phyloP scores from a whole-genome alignment of 2,329 filamentous ascomycete genomes.

The Verticillium tricorpus region DNA sequence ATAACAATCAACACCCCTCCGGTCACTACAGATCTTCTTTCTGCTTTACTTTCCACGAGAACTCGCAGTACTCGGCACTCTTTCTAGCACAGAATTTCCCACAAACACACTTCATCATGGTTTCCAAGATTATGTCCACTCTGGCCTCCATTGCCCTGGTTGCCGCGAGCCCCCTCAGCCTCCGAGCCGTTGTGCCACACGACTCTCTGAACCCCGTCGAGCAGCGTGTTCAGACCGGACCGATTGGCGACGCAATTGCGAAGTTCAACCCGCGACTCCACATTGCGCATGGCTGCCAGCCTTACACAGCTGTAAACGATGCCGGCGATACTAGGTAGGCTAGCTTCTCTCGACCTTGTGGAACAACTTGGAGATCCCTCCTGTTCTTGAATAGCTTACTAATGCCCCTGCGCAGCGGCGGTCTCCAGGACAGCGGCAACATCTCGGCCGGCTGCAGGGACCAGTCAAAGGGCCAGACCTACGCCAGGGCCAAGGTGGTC shows the following conservation, averaged over 20 bases:
- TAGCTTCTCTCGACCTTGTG: not conserved
- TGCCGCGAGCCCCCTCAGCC: slow-evolving; percentile 1
- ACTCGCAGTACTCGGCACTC: not conserved
- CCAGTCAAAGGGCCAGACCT: not conserved
- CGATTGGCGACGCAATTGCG: slow-evolving; percentile 10
- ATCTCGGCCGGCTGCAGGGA: slow-evolving; percentile 3
- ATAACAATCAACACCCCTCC: not conserved
- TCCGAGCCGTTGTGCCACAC: slow-evolving; percentile 2
- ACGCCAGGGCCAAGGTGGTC: slow-evolving; percentile 21
- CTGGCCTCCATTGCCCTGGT: slow-evolving; percentile 6
- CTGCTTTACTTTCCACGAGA: not conserved
- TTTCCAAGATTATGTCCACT: slow-evolving; percentile 4
- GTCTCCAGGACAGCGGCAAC: slow-evolving; percentile 26
- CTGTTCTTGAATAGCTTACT: not conserved
- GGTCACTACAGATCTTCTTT: not conserved
- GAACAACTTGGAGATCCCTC: not conserved
- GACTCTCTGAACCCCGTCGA: slow-evolving; percentile 3
- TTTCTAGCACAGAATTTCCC: not conserved
- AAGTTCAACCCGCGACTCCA: slow-evolving; percentile 16
- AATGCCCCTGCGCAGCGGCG: slow-evolving; percentile 19
- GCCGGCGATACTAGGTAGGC: slow-evolving; percentile 13
- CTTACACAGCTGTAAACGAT: slow-evolving; percentile 12
- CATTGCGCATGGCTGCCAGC: slow-evolving; percentile 19
- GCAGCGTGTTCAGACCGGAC: slow-evolving; percentile 6
- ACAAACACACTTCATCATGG: slow-evolving; percentile 4